phyloP scores from a whole-genome alignment of 2,329 filamentous ascomycete genomes.

The Basipetospora chlamydospora region DNA sequence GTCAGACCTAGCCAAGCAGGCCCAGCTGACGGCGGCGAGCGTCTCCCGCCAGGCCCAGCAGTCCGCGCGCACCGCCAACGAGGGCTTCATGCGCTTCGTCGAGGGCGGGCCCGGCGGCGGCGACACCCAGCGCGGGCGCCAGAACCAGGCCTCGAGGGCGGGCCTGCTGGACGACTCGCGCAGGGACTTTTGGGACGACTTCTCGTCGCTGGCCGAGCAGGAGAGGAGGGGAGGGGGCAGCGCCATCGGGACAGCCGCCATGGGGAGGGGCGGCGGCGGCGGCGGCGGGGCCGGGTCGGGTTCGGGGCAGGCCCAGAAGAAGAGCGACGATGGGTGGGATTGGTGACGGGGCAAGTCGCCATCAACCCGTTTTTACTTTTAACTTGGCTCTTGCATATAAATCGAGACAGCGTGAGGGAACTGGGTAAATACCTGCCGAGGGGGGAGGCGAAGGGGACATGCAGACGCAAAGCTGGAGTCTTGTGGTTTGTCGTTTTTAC shows the following conservation, averaged over 20 bases:
- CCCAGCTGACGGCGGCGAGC: conserved; percentile 47
- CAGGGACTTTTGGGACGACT: conserved; percentile 86
- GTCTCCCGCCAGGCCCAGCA: conserved; percentile 51
- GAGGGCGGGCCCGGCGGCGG: conserved; percentile 46
- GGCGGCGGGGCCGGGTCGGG: too few relatives aligned
- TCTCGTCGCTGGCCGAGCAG: conserved; percentile 55
- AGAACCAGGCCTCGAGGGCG: too few relatives aligned
- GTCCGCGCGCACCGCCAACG: conserved; percentile 61
- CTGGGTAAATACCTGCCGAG: too few relatives aligned
- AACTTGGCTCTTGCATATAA: too few relatives aligned
- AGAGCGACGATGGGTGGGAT: conserved; percentile 48
- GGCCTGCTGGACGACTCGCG: conserved; percentile 46
- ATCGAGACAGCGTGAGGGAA: too few relatives aligned
- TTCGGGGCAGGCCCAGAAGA: conserved; percentile 20
- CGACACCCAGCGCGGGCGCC: conserved; percentile 9
- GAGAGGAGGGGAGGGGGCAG: conserved; percentile 17
- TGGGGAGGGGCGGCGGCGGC: conserved; percentile 35
- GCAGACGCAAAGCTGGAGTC: too few relatives aligned
- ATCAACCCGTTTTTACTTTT: too few relatives aligned
- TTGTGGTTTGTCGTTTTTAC: too few relatives aligned
- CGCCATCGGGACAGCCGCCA: conserved; percentile 44
- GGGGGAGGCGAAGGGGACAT: too few relatives aligned
- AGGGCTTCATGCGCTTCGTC: conserved; percentile 74
- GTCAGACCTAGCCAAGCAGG: conserved; percentile 59
- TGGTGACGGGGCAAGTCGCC: conserved; percentile 27